These are phyloP conservation scores for Aureobasidium vineae DNA, from an alignment of 2,329 filamentous ascomycete species.

Conservation along the genomic window DNA sequence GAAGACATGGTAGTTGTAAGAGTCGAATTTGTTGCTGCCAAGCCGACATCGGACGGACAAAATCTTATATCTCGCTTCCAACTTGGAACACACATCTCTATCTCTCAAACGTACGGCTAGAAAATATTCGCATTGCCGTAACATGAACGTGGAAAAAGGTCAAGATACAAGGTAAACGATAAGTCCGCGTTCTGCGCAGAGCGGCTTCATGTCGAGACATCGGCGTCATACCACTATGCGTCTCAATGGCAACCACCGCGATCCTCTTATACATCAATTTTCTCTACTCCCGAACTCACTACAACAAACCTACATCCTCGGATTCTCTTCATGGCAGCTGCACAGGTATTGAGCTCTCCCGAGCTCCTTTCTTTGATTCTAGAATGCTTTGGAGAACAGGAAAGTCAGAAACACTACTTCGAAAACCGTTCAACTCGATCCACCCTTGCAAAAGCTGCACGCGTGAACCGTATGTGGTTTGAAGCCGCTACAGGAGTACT, in stretches of 20 bases:
- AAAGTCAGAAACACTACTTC: not conserved
- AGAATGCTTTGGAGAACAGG: not conserved
- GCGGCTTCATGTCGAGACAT: not conserved
- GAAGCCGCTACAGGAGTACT: not conserved
- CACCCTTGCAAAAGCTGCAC: not conserved
- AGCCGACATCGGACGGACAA: not conserved
- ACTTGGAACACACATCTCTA: too few relatives aligned
- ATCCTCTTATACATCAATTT: not conserved
- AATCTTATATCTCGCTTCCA: too few relatives aligned
- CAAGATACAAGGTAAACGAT: not conserved
- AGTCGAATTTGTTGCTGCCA: not conserved
- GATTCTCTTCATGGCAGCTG: not conserved
- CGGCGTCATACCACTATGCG: not conserved
- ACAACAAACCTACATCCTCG: not conserved
- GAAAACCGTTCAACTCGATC: not conserved
- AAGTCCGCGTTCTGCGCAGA: not conserved
- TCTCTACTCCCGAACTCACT: not conserved
- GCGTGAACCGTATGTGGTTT: not conserved
- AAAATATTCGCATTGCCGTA: too few relatives aligned
- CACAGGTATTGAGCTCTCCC: not conserved
- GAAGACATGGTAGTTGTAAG: not conserved
- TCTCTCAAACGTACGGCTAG: too few relatives aligned
- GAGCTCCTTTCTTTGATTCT: not conserved
- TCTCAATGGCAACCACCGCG: conserved; percentile 2
- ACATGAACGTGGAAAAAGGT: too few relatives aligned